Evolutionary conservation across 202 grass and related monocot genomes (phyloP).

Genomic region (Panicum virgatum): DNA sequence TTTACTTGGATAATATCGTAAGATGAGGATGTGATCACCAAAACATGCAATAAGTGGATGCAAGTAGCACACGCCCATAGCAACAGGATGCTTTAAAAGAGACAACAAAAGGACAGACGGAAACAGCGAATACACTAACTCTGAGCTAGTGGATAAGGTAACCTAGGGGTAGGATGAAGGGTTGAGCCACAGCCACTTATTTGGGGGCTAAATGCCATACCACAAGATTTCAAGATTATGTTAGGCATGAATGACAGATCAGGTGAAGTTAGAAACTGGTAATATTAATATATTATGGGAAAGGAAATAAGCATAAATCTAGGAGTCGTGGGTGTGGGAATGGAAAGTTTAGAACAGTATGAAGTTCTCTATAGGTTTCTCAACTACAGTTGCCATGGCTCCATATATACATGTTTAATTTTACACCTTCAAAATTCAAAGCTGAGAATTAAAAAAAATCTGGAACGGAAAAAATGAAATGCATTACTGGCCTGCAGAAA

Average conservation of each 20-base stretch:
- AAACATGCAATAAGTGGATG: constrained; percentile 49
- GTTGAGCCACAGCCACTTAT: constrained; percentile 53
- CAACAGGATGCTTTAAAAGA: constrained; percentile 36
- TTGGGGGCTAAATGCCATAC: constrained; percentile 42
- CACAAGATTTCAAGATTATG: constrained; percentile 54
- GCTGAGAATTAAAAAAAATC: neutral
- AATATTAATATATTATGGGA: constrained; percentile 16
- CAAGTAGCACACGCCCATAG: constrained; percentile 40
- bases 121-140: constrained; percentile 34
- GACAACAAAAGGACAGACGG: constrained; percentile 36
- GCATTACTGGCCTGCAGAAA: neutral
- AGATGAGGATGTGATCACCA: constrained; percentile 35
- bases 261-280: constrained; percentile 29
- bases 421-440: neutral
- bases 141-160: constrained; percentile 53
- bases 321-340: neutral
- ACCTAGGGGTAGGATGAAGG: constrained; percentile 38
- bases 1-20: constrained; percentile 36
- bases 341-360: constrained; percentile 8
- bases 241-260: constrained; percentile 24
- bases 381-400: neutral
- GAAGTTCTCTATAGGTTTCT: neutral
- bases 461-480: neutral
- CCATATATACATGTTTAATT: constrained; percentile 6
- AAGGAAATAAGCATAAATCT: constrained; percentile 25